These are phyloP conservation scores for Salix purpurea DNA, from an alignment of 345 rosid species.

Conservation along the genomic window DNA sequence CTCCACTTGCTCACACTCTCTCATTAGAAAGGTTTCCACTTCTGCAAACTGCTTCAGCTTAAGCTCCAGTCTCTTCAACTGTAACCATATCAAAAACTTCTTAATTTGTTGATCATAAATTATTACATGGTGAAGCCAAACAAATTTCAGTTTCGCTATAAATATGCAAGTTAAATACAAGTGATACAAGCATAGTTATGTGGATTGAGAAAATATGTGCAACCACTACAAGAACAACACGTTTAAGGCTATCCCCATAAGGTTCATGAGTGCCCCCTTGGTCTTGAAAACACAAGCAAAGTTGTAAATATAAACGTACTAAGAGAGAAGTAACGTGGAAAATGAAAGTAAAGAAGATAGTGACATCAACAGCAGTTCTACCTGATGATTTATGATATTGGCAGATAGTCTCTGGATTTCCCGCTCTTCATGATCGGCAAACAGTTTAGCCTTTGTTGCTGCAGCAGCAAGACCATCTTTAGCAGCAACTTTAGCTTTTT, in stretches of 20 bases:
- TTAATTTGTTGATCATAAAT: background rate
- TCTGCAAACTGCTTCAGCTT: constrained; percentile 99
- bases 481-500: constrained; percentile 72
- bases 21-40: constrained; percentile 82
- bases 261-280: background rate
- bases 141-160: background rate
- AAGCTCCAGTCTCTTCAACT: constrained; percentile 95
- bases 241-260: background rate
- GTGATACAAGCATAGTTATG: background rate
- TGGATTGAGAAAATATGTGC: background rate
- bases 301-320: background rate
- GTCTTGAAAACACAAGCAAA: background rate
- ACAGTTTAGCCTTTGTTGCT: constrained; percentile 88
- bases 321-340: background rate
- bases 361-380: constrained; percentile 8
- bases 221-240: background rate
- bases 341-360: background rate
- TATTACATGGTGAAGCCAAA: background rate
- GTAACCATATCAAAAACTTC: constrained; percentile 10
- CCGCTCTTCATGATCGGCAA: constrained; percentile 98
- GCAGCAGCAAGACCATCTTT: constrained; percentile 92
- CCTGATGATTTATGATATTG: constrained; percentile 93
- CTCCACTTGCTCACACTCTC: constrained; percentile 97
- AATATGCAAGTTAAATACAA: background rate
- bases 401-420: constrained; percentile 98